Evolutionary conservation across 495 filamentous ascomycete genomes (phyloP), one percentile per base, ranked within the genome.

Genomic region (Geopyxis carbonaria): DNA sequence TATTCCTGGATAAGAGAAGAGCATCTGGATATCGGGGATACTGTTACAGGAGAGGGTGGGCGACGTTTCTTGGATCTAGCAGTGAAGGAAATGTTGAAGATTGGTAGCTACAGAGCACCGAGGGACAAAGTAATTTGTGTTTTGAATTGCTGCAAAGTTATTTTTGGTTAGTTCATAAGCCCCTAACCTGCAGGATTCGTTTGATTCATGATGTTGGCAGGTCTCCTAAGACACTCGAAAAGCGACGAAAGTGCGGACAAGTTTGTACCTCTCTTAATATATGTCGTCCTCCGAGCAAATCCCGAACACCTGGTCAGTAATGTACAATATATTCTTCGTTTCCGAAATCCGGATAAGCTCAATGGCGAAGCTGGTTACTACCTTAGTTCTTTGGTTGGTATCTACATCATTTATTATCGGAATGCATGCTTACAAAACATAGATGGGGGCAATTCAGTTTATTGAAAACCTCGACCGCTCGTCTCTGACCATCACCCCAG

Each of bases 101-200:
- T 99, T 42, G 92, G 83, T 51, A 86, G 77, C 10, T 99, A 99
- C 54, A 73, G 91, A 41, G 89, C 89, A 8, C 89, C 89, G 9
- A 67, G 89, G 54, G 89, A 99, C 61, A 99, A 99, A 59, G 83
- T 99, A 14, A 95, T 99, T 31, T 95, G 89, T 59, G 81, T 95
- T 36, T 61, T 99, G 31, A 99, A 99, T 61, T 93, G 85, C 61
- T 99, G 89, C 69, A 99, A 99, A 59, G 89, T 99, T 39, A 94
- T 99, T 38, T 95, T 99, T 64, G 89, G 86, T 82, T 58, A 50
- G 69, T 51, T 28, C 14, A 16, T 14, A 19, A 34, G 3, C 10
- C 13, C 6, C 6, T 10, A 15, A 7, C 5, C 10, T 16, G 19
- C 20, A 31, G 20, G 15, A 14, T n/a, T 9, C 20, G 16, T 2